A percentile compares a stretch with the other conserved stretches of the same genome.
Conservation (phyloP, 208 protist genomes). For the Crithidia mellificae region DNA sequence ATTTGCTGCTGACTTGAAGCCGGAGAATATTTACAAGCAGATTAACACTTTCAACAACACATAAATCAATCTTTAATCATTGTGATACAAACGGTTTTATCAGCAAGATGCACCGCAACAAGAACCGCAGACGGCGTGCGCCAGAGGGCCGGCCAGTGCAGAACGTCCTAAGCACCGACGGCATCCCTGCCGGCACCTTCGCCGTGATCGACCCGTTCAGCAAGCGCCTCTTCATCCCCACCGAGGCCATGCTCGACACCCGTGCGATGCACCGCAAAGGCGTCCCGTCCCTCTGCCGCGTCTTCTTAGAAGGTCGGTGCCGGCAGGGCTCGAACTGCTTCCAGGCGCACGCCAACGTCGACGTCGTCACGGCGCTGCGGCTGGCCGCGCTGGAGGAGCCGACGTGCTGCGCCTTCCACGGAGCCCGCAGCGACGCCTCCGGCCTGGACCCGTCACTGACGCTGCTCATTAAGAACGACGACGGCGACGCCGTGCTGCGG, state of each 20-base stretch:
- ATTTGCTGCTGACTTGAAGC: no score
- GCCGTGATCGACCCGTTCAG: slow-evolving; percentile 83
- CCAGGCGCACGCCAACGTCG: slow-evolving; percentile 73
- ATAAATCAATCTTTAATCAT: neutral
- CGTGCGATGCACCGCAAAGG: slow-evolving; percentile 75
- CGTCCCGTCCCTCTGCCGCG: slow-evolving; percentile 78
- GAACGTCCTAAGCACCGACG: slow-evolving; percentile 59
- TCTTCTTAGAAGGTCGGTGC: slow-evolving; percentile 80
- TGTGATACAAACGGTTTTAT: neutral
- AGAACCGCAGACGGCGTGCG: slow-evolving; percentile 22
- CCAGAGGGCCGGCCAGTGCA: slow-evolving; percentile 33
- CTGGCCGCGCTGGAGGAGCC: slow-evolving; percentile 63
- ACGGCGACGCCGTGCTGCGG: slow-evolving; percentile 30
- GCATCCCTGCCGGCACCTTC: slow-evolving; percentile 60
- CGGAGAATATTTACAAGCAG: no score
- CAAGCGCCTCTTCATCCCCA: slow-evolving; percentile 70
- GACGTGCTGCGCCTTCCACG: slow-evolving; percentile 71
- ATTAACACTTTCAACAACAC: no score
- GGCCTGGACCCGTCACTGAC: slow-evolving; percentile 26
- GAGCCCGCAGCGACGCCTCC: slow-evolving; percentile 35
- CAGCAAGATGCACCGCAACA: slow-evolving; percentile 35
- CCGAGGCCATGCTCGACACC: slow-evolving; percentile 65
- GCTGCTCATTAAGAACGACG: slow-evolving; percentile 36
- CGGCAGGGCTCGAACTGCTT: slow-evolving; percentile 74
- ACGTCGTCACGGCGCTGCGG: slow-evolving; percentile 52